Conservation (phyloP, 306 rosid genomes). For the Acacia confusa region DNA sequence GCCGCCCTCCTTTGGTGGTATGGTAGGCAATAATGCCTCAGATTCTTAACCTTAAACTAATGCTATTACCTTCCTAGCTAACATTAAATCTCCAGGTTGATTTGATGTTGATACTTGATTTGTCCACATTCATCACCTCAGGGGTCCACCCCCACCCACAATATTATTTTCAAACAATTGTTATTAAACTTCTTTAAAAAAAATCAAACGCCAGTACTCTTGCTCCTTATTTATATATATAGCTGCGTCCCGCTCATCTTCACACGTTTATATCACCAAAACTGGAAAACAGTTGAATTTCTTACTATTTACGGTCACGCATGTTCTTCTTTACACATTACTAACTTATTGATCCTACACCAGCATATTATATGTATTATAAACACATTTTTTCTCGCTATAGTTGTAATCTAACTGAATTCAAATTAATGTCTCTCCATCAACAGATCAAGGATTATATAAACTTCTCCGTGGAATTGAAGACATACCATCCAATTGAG, state of each 20-base stretch:
- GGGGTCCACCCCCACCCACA: conserved; percentile 34
- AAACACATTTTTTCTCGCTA: not conserved
- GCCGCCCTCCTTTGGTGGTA: conserved; percentile 34
- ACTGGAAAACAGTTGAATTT: not conserved
- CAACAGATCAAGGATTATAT: not conserved
- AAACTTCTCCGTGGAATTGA: not conserved
- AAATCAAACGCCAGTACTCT: not conserved
- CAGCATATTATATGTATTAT: not conserved
- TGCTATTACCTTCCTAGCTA: conserved; percentile 36
- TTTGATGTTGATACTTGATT: conserved; percentile 40
- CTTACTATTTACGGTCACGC: not conserved
- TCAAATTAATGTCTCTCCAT: not conserved
- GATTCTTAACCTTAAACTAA: conserved; percentile 17
- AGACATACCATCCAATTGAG: not conserved
- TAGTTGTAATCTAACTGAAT: not conserved
- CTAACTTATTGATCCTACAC: not conserved
- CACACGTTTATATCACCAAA: not conserved
- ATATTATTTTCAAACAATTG: conserved; percentile 36
- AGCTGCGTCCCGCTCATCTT: not conserved
- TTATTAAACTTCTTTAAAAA: not conserved
- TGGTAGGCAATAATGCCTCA: conserved; percentile 29
- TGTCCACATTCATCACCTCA: conserved; percentile 48
- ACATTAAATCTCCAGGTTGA: conserved; percentile 45
- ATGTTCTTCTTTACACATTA: not conserved
- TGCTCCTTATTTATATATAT: not conserved